Evolutionary conservation across 2,329 filamentous ascomycete genomes (phyloP).

Genomic region (Trichoderma lentiforme): DNA sequence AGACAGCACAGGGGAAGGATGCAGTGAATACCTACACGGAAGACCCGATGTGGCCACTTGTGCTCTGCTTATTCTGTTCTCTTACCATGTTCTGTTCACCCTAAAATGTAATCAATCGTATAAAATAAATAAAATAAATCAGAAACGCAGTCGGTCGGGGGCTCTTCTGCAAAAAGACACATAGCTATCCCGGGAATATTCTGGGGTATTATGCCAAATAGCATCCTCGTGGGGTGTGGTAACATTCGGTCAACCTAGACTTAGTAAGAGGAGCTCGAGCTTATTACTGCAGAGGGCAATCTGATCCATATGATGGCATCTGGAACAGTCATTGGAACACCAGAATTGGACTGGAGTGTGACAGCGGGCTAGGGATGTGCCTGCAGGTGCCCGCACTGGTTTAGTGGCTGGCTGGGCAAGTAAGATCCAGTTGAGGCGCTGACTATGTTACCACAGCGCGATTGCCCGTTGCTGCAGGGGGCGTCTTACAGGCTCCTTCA

Average conservation of each 20-base stretch:
- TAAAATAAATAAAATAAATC: neutral
- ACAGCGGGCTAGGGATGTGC: neutral
- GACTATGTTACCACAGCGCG: neutral
- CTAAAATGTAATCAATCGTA: too few relatives aligned
- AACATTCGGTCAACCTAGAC: neutral
- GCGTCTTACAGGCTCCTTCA: neutral
- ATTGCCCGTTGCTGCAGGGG: neutral
- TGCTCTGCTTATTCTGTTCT: neutral
- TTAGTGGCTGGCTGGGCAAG: conserved; percentile 1
- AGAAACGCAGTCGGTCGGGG: neutral
- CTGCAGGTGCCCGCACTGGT: neutral
- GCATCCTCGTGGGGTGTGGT: neutral
- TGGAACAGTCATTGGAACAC: neutral
- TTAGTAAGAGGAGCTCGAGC: neutral
- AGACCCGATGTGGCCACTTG: neutral
- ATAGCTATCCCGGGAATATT: neutral
- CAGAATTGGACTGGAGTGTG: neutral
- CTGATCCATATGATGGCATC: neutral
- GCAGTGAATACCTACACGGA: neutral
- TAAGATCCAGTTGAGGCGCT: neutral
- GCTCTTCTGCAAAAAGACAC: neutral
- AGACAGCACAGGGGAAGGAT: neutral
- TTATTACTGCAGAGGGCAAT: neutral
- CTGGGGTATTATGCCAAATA: neutral
- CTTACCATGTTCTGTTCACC: neutral